These are phyloP conservation scores for Diaporthe destruens DNA, from an alignment of 2,329 filamentous ascomycete genomes.

Conservation along the genomic window DNA sequence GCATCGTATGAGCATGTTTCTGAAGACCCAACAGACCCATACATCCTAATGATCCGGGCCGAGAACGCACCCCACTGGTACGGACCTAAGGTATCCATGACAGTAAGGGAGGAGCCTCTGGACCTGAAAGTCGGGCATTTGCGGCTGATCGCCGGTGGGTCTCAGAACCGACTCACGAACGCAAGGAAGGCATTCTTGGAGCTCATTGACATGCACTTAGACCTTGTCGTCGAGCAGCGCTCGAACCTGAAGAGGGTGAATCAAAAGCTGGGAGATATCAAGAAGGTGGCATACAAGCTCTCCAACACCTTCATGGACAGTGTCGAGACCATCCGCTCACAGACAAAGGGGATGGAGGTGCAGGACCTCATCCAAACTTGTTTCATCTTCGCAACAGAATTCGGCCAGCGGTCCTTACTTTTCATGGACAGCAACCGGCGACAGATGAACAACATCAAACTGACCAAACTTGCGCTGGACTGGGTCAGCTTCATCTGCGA, in stretches of 20 bases:
- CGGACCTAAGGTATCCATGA: constrained; percentile 78
- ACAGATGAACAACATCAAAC: constrained; percentile 96
- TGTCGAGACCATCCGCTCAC: constrained; percentile 90
- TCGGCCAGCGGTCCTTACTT: constrained; percentile 91
- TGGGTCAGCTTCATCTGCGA: constrained; percentile 99
- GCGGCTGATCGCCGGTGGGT: constrained; percentile 89
- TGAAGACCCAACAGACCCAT: constrained; percentile 84
- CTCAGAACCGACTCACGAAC: constrained; percentile 80
- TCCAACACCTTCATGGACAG: constrained; percentile 99
- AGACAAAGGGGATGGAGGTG: constrained; percentile 86
- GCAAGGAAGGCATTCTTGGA: constrained; percentile 84
- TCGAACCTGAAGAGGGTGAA: constrained; percentile 96
- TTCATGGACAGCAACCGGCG: constrained; percentile 97
- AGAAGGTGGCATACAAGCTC: constrained; percentile 94
- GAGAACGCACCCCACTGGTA: constrained; percentile 86
- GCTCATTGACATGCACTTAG: constrained; percentile 84
- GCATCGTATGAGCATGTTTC: constrained; percentile 67
- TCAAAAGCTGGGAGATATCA: constrained; percentile 89
- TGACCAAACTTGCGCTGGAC: constrained; percentile 92
- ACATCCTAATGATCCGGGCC: constrained; percentile 86
- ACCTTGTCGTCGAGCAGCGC: constrained; percentile 90
- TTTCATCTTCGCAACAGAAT: constrained; percentile 99
- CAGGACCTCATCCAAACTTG: constrained; percentile 98
- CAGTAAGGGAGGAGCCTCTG: constrained; percentile 81
- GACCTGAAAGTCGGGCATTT: constrained; percentile 90